phyloP scores from a whole-genome alignment of 2,329 filamentous ascomycete genomes.

The Trichoderma oligosporum region DNA sequence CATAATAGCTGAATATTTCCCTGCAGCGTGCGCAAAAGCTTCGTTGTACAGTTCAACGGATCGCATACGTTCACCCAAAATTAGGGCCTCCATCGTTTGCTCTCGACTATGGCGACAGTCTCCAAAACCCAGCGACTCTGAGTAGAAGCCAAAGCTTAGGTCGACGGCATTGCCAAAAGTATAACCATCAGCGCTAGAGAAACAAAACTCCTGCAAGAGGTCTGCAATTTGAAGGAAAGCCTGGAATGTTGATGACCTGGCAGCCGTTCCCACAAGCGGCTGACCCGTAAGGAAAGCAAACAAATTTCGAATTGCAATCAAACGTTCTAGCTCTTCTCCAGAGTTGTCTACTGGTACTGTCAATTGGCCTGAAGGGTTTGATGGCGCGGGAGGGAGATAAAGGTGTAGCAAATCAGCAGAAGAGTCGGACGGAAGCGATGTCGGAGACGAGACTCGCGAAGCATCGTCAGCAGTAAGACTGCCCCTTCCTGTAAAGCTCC shows the following conservation, averaged over 20 bases:
- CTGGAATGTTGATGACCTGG: conserved; percentile 49
- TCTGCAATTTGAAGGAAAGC: conserved; percentile 53
- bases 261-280: conserved; percentile 56
- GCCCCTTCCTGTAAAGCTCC: conserved; percentile 47
- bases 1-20: conserved; percentile 74
- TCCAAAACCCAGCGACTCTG: conserved; percentile 70
- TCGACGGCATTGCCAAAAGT: conserved; percentile 59
- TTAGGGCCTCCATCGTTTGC: conserved; percentile 82
- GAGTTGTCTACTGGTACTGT: conserved; percentile 33
- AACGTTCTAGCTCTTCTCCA: conserved; percentile 46
- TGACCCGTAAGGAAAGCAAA: conserved; percentile 64
- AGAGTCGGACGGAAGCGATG: conserved; percentile 36
- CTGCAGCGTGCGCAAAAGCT: conserved; percentile 85
- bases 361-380: conserved; percentile 34
- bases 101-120: conserved; percentile 80
- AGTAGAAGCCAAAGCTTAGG: conserved; percentile 67
- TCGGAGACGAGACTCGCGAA: conserved; percentile 36
- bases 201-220: conserved; percentile 55
- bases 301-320: conserved; percentile 60
- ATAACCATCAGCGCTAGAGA: conserved; percentile 52
- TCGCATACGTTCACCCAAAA: conserved; percentile 85
- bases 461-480: conserved; percentile 51
- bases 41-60: conserved; percentile 82
- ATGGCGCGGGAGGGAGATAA: conserved; percentile 49
- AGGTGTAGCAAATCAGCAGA: conserved; percentile 44